Conservation (phyloP, 1,139 yeast genomes). For the Kluyveromyces sp. region DNA sequence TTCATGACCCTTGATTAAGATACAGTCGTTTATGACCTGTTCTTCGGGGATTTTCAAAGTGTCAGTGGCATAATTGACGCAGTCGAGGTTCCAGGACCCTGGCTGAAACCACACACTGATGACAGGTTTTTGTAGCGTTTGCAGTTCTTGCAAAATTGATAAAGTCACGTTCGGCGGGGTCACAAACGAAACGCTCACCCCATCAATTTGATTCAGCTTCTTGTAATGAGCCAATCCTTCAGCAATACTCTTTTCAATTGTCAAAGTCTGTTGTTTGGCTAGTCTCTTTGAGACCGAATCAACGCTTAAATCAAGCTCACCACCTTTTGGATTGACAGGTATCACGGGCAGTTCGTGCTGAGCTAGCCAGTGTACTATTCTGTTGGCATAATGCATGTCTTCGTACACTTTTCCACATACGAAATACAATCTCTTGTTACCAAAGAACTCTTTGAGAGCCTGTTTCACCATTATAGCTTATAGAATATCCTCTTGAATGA, state of each 20-base stretch:
- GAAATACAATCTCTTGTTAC: slow-evolving; percentile 12
- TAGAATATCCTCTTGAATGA: not conserved
- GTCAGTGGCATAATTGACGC: slow-evolving; percentile 11
- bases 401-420: slow-evolving; percentile 17
- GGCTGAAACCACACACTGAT: slow-evolving; percentile 16
- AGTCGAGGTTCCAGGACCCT: slow-evolving; percentile 15
- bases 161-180: slow-evolving; percentile 14
- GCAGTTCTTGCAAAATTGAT: slow-evolving; percentile 11
- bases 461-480: slow-evolving; percentile 10
- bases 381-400: slow-evolving; percentile 13
- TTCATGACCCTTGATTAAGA: slow-evolving; percentile 12
- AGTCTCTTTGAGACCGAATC: slow-evolving; percentile 7
- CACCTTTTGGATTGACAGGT: slow-evolving; percentile 15
- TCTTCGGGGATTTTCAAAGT: slow-evolving; percentile 8
- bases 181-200: slow-evolving; percentile 14
- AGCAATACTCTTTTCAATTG: slow-evolving; percentile 8
- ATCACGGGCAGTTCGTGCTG: slow-evolving; percentile 13
- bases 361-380: slow-evolving; percentile 15
- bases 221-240: slow-evolving; percentile 8
- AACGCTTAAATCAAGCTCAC: slow-evolving; percentile 8
- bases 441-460: slow-evolving; percentile 11
- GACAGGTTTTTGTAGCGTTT: slow-evolving; percentile 4
- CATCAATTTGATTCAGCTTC: slow-evolving; percentile 8
- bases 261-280: slow-evolving; percentile 3
- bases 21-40: slow-evolving; percentile 14